A percentile compares a stretch with the other conserved stretches of the same genome.
These are phyloP conservation scores for Aureobasidium uvarum DNA, from an alignment of 2,329 filamentous ascomycete species.

Conservation along the genomic window DNA sequence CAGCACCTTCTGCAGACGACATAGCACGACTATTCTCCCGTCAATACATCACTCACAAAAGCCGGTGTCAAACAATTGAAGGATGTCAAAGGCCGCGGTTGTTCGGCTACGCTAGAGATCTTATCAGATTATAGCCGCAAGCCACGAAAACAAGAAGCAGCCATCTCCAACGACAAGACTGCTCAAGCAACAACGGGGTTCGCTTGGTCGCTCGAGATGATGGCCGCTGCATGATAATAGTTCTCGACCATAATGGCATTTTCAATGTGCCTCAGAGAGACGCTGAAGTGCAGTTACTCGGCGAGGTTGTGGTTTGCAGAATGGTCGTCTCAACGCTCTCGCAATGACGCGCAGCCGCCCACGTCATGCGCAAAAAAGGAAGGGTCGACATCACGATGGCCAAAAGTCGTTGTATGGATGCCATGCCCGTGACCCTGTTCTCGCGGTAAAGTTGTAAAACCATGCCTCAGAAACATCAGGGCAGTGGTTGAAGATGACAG, in stretches of 20 bases:
- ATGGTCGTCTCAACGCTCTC: neutral
- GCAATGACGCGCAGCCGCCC: neutral
- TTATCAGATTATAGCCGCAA: constrained; percentile 22
- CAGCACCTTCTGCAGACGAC: neutral
- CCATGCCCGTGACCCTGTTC: neutral
- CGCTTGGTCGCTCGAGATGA: neutral
- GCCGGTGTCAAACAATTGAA: no score
- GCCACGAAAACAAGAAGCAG: constrained; percentile 11
- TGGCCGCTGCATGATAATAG: neutral
- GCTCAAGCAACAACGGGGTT: constrained; percentile 9
- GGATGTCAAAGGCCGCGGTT: neutral
- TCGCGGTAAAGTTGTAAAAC: neutral
- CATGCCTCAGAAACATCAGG: neutral
- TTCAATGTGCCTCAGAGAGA: no score
- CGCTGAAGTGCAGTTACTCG: no score
- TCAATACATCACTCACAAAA: no score
- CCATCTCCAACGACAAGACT: neutral
- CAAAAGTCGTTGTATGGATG: neutral
- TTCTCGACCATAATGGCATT: neutral
- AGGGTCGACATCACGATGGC: neutral
- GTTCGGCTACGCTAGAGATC: neutral
- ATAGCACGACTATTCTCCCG: neutral
- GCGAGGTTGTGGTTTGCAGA: no score
- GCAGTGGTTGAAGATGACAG: no score
- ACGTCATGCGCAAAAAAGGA: neutral